Evolutionary conservation across 2,329 filamentous ascomycete species (phyloP).

Genomic region (Exserohilum turcica): DNA sequence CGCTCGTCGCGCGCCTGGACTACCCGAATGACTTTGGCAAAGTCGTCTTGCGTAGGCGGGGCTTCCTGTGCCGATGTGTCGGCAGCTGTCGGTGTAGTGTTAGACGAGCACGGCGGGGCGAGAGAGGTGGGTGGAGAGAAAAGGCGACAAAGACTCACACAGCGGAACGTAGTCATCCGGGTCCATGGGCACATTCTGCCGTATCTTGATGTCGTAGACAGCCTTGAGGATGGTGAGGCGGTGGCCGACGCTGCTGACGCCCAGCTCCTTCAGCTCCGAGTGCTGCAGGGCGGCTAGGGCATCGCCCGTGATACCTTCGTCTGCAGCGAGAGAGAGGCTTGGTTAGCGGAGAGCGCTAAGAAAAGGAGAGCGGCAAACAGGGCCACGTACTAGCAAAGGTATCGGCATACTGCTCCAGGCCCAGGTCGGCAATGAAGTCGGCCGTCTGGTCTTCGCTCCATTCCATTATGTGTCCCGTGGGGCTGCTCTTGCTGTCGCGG

Average conservation of each 20-base stretch:
- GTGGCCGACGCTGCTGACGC: slow-evolving; percentile 89
- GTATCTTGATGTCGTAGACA: slow-evolving; percentile 94
- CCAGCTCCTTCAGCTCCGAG: slow-evolving; percentile 94
- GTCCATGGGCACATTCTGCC: slow-evolving; percentile 88
- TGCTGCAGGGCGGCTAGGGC: slow-evolving; percentile 86
- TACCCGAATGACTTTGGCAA: slow-evolving; percentile 87
- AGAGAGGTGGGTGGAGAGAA: not conserved
- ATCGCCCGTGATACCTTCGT: slow-evolving; percentile 93
- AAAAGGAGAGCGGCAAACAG: not conserved
- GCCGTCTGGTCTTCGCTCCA: slow-evolving; percentile 88
- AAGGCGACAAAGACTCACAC: slow-evolving; percentile 64
- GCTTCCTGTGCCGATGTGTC: slow-evolving; percentile 86
- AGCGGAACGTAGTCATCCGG: slow-evolving; percentile 91
- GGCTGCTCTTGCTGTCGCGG: slow-evolving; percentile 66
- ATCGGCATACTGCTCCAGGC: slow-evolving; percentile 81
- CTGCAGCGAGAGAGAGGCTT: slow-evolving; percentile 60
- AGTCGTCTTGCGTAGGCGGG: slow-evolving; percentile 88
- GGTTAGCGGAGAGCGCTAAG: slow-evolving; percentile 9
- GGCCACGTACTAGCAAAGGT: slow-evolving; percentile 74
- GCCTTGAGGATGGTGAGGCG: slow-evolving; percentile 92
- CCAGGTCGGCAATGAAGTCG: slow-evolving; percentile 81
- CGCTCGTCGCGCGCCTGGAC: slow-evolving; percentile 88
- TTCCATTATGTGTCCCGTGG: slow-evolving; percentile 76
- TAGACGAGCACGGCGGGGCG: not conserved
- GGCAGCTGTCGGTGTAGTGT: slow-evolving; percentile 65